Base-by-base conservation (phyloP, 805 yeast genomes). In the Candida tallmaniae region DNA sequence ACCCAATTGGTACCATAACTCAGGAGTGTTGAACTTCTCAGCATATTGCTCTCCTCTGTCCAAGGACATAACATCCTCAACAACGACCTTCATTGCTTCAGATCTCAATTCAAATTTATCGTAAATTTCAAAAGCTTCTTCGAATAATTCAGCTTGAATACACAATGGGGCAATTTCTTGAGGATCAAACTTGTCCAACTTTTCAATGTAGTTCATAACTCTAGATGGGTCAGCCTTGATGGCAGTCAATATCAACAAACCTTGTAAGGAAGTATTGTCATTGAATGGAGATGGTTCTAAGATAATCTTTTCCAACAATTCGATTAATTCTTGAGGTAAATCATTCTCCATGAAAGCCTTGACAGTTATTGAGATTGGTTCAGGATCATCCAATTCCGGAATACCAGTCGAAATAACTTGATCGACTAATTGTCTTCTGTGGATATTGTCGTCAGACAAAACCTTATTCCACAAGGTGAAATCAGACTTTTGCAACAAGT, bases 271-370 rank as follows among this genome's bases (percentile, higher is more conserved):
- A 47, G 94, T 83, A 59, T 93, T 93, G 48, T 90, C 97, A 50
- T 79, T 87, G 70, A 93, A 93, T 47, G 97, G 94, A 50, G 97
- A 89, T 36, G 97, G 96, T 65, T 93, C 98, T 50, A 93, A 70
- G 45, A 94, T 88, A 54, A 93, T 90, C 71, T 93, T 93, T 63
- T 93, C 98, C 51, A 93, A 73, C 46, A 93, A 74, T 67, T 90
- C 97, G 58, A 93, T 86, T 58, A 93, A 76, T 65, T 93, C 98
- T 43, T 78, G 74, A 31, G 96, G 95, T 56, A 93, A 72, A 44
- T 89, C 95, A 42, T 88, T 93, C 46, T 84, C 86, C 97, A 93
- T 89, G 59, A 93, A 89, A 1, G 96, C 89, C 65, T 87, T 89
- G 30, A 89, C 97, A 19, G 96, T 87, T 47, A 89, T 68, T 5